phyloP scores from a whole-genome alignment of 2,329 filamentous ascomycete species.

The Botrytis squamosa region DNA sequence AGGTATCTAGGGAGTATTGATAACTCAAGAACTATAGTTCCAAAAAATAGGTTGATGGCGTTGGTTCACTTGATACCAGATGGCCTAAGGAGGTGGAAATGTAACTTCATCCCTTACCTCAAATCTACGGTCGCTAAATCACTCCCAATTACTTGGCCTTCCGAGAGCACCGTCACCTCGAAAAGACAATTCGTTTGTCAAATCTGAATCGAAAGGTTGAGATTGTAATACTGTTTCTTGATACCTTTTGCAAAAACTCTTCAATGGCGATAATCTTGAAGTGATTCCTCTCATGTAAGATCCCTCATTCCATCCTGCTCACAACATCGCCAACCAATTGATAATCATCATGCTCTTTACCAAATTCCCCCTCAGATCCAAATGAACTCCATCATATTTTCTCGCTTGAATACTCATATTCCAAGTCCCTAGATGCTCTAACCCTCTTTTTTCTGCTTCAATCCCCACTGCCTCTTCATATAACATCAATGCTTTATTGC shows the following conservation, averaged over 20 bases:
- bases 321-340: constrained; percentile 44
- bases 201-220: neutral
- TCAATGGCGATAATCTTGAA: neutral
- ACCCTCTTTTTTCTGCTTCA: constrained; percentile 37
- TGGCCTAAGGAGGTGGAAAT: neutral
- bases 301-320: neutral
- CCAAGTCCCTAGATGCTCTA: constrained; percentile 51
- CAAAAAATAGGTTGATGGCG: neutral
- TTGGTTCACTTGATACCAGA: neutral
- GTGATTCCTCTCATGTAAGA: neutral
- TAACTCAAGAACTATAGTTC: neutral
- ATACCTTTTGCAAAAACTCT: neutral
- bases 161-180: neutral
- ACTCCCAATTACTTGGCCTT: neutral
- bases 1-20: neutral
- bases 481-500: constrained; percentile 48
- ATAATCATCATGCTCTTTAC: constrained; percentile 51
- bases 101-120: neutral
- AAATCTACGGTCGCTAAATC: neutral
- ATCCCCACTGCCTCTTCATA: constrained; percentile 43
- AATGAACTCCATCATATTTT: constrained; percentile 49
- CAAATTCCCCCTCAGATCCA: constrained; percentile 49
- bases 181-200: neutral
- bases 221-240: neutral
- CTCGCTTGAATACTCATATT: constrained; percentile 51